A percentile compares a stretch with the other conserved stretches of the same genome.
Conservation (phyloP, 176 grass and related monocot genomes). For the Oryza coarctata region DNA sequence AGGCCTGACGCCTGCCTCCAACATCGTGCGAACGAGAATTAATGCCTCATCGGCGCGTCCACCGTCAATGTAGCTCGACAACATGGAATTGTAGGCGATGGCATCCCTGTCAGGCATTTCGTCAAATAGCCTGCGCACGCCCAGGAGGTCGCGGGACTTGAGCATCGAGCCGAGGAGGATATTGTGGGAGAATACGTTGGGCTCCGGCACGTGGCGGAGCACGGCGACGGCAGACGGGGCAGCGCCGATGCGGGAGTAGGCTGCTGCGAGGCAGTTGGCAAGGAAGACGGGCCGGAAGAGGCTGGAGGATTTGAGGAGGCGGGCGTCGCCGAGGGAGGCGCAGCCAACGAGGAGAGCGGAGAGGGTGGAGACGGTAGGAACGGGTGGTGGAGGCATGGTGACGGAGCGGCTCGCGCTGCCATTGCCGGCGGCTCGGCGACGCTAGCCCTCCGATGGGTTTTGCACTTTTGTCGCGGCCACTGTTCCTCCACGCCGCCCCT, state of each 20-base stretch:
- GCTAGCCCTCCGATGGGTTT: background rate
- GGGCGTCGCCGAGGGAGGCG: constrained; percentile 39
- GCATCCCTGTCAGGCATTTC: constrained; percentile 57
- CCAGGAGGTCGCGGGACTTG: constrained; percentile 25
- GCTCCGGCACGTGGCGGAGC: constrained; percentile 39
- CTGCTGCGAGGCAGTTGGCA: constrained; percentile 57
- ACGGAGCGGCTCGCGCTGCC: background rate
- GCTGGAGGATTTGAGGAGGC: constrained; percentile 56
- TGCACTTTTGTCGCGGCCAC: too few species aligned
- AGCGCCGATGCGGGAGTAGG: constrained; percentile 56
- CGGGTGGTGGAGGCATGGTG: background rate
- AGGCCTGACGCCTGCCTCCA: constrained; percentile 41
- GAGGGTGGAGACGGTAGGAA: constrained; percentile 30
- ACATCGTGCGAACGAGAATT: constrained; percentile 39
- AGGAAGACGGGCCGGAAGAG: constrained; percentile 52
- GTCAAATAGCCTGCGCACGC: constrained; percentile 60
- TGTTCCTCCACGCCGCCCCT: background rate
- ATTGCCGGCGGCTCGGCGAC: background rate
- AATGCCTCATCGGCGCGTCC: constrained; percentile 36
- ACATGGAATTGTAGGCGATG: constrained; percentile 68
- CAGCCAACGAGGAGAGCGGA: constrained; percentile 45
- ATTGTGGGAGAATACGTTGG: constrained; percentile 66
- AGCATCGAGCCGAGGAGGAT: constrained; percentile 43
- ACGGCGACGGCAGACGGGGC: constrained; percentile 29
- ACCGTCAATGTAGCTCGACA: constrained; percentile 47